Base-by-base conservation (phyloP, 2,329 filamentous ascomycete genomes). In the Penicillium hesseltinei region DNA sequence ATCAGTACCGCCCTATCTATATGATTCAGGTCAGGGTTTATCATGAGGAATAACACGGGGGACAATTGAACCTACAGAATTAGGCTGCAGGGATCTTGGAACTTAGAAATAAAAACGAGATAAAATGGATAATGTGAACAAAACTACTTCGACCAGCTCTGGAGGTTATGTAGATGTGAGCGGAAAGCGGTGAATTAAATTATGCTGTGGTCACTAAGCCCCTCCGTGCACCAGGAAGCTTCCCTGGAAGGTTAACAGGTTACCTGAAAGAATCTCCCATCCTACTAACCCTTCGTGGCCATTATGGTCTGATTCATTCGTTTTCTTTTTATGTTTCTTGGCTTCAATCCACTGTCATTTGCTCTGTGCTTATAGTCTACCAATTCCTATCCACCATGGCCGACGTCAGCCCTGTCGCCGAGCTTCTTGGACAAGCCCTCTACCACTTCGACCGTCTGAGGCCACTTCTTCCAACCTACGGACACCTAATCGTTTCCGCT, bases 401-500 rank as follows among this genome's bases (percentile, higher is more conserved):
- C 45, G 63, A 73, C 51, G 62, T 74, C 48, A 74, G 68, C 64
- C 70, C 72, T 53, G 59, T 75, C 40, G 69, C 71, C 35, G 72
- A 77, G 68, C 62, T 75, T 39, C 62, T 79, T 39, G 76, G 75
- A 38, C 71, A 72, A 49, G 65, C 72, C 35, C 71, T 77, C 60
- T 78, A 79, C 62, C 76, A 80, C 51, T 79, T 81, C 57, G 69
- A 74, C 40, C 60, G 64, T 39, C 57, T 77, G 49, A 74, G 70
- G 57, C 80, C 79, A 17, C 66, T 82, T 23, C 66, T 87, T 29
- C 82, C 82, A 15, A 84, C 83, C 11, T 83, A 87, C 65, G 66
- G 80, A 0, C 87, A 89, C 71, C 77, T 89, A 13, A 76, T 89
- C 53, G 69, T 87, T 58, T 88, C 90, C 29, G 88, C 92, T 15